These are phyloP conservation scores for Candolleomyces aberdarensis DNA, from an alignment of 768 basidiomycete genomes.

Conservation along the genomic window DNA sequence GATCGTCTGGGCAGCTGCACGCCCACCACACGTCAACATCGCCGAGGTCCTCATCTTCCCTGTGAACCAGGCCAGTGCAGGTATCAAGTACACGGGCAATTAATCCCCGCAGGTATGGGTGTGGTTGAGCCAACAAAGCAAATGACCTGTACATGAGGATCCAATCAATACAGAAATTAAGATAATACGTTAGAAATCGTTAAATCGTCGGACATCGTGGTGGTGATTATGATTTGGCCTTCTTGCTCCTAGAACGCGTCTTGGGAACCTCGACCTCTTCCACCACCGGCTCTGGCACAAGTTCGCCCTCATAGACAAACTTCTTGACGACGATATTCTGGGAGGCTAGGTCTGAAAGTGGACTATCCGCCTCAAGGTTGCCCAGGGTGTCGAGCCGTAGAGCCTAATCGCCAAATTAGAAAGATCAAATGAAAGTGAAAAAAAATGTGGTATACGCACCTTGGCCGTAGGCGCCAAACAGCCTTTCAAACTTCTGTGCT, in stretches of 20 bases:
- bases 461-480: constrained; percentile 67
- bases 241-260: constrained; percentile 58
- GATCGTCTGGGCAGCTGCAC: constrained; percentile 93
- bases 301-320: constrained; percentile 77
- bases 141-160: constrained; percentile 4
- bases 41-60: constrained; percentile 79
- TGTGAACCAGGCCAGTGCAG: constrained; percentile 74
- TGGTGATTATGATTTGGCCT: constrained; percentile 31
- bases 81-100: constrained; percentile 43
- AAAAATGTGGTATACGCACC: constrained; percentile 35
- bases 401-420: constrained; percentile 36
- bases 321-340: constrained; percentile 75
- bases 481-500: constrained; percentile 46
- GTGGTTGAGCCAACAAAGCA: background rate
- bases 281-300: constrained; percentile 44
- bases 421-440: background rate
- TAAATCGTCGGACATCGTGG: background rate
- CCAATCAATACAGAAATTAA: constrained; percentile 15
- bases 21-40: constrained; percentile 90
- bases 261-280: constrained; percentile 37
- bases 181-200: constrained; percentile 6
- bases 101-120: background rate
- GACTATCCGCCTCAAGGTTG: constrained; percentile 59
- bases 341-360: constrained; percentile 52
- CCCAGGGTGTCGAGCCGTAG: constrained; percentile 68